Evolutionary conservation across 2,329 filamentous ascomycete species (phyloP).

Genomic region (Pezicula radicicola): DNA sequence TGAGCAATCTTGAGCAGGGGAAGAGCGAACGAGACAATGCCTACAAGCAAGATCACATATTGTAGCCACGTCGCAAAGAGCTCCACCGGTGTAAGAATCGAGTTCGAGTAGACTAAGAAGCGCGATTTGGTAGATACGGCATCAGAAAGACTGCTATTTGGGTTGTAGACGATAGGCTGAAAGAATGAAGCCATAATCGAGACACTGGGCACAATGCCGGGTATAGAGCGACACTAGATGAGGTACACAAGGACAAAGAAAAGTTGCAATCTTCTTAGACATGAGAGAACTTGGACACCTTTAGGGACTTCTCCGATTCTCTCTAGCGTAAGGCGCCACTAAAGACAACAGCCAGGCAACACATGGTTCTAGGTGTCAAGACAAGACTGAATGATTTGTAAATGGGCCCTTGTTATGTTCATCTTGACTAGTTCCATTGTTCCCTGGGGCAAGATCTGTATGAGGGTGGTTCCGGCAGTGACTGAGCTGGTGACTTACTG

Average conservation of each 20-base stretch:
- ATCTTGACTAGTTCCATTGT: constrained; percentile 1
- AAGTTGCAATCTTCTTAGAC: too few relatives aligned
- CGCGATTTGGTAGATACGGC: constrained; percentile 5
- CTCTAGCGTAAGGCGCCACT: too few relatives aligned
- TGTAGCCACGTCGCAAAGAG: constrained; percentile 26
- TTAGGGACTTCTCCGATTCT: too few relatives aligned
- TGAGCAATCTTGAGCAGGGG: constrained; percentile 14
- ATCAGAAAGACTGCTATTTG: constrained; percentile 8
- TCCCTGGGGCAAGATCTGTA: not conserved
- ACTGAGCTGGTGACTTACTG: too few relatives aligned
- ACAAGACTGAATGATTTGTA: not conserved
- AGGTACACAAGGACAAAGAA: not conserved
- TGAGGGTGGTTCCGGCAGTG: not conserved
- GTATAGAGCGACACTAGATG: not conserved
- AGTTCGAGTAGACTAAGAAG: constrained; percentile 31
- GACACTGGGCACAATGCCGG: not conserved
- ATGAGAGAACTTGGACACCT: not conserved
- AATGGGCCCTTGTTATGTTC: not conserved
- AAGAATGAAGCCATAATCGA: constrained; percentile 32
- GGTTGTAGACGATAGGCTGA: constrained; percentile 23
- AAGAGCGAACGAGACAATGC: constrained; percentile 17
- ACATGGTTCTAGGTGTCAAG: not conserved
- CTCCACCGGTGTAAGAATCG: constrained; percentile 15
- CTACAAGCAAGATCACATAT: constrained; percentile 24
- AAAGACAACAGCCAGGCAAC: not conserved